A percentile compares a stretch with the other conserved stretches of the same genome.
Conservation (phyloP, 306 rosid species). For the Cotoneaster glaucophyllus region DNA sequence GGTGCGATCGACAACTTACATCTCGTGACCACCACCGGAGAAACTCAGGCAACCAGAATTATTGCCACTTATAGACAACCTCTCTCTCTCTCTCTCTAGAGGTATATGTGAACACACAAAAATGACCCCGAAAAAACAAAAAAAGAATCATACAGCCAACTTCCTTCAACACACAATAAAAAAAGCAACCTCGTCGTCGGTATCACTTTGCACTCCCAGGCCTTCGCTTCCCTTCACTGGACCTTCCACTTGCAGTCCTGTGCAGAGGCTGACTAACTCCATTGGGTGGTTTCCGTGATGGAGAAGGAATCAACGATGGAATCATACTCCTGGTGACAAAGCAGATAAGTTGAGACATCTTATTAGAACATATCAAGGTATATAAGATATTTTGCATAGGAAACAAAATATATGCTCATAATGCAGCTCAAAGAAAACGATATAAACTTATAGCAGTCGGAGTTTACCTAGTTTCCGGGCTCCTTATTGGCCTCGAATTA, state of each 20-base stretch:
- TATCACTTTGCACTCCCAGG: constrained; percentile 45
- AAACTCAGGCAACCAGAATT: constrained; percentile 32
- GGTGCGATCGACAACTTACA: constrained; percentile 15
- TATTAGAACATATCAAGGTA: background rate
- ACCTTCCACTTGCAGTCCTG: constrained; percentile 17
- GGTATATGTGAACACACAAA: constrained; percentile 25
- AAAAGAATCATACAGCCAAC: constrained; percentile 8
- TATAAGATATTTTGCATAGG: background rate
- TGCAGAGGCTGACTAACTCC: constrained; percentile 23
- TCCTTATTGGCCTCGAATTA: constrained; percentile 33
- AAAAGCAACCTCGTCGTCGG: background rate
- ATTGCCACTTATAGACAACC: constrained; percentile 20
- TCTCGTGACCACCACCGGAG: constrained; percentile 21
- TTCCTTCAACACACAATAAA: constrained; percentile 11
- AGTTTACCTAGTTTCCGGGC: constrained; percentile 55
- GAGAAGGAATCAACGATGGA: constrained; percentile 71
- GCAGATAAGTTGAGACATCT: background rate
- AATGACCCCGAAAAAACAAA: background rate
- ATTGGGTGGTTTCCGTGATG: constrained; percentile 51
- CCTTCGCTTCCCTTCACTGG: constrained; percentile 49
- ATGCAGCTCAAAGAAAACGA: background rate
- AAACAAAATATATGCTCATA: background rate
- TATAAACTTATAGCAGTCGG: background rate
- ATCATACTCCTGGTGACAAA: constrained; percentile 50
- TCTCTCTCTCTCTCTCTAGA: constrained; percentile 6